Conservation (phyloP, 805 yeast genomes). For the Saturnispora sekii region DNA sequence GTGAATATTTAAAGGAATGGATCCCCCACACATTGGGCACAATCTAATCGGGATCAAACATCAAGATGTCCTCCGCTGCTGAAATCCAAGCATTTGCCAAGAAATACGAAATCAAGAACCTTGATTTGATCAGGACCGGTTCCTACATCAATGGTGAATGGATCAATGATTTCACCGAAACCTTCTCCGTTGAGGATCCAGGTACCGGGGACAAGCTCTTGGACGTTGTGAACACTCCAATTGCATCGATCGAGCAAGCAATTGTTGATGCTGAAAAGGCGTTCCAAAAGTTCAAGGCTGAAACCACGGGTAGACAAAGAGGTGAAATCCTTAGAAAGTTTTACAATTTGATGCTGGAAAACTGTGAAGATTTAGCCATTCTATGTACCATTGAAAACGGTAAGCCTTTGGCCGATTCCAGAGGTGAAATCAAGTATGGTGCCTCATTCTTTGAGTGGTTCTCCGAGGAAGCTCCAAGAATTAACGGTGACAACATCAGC, state of each 20-base stretch:
- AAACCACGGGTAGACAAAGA: conserved; percentile 36
- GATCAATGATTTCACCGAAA: conserved; percentile 34
- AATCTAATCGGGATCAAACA: no score
- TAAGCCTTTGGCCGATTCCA: conserved; percentile 46
- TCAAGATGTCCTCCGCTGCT: conserved; percentile 20
- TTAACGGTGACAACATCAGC: conserved; percentile 48
- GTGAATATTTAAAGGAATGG: background rate
- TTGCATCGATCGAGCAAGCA: conserved; percentile 47
- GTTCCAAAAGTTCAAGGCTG: conserved; percentile 38
- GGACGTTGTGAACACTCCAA: conserved; percentile 40
- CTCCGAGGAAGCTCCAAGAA: conserved; percentile 71
- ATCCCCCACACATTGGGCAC: no score
- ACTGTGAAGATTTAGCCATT: conserved; percentile 41
- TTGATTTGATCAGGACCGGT: conserved; percentile 55
- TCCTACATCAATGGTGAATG: conserved; percentile 83
- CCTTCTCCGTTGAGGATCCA: conserved; percentile 55
- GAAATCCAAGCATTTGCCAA: conserved; percentile 22
- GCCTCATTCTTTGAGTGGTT: conserved; percentile 50
- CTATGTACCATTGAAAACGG: conserved; percentile 54
- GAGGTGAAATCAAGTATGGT: conserved; percentile 49
- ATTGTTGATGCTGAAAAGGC: conserved; percentile 46
- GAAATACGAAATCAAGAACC: conserved; percentile 32
- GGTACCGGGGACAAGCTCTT: conserved; percentile 44
- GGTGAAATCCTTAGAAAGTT: conserved; percentile 38
- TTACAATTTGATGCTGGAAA: conserved; percentile 39